Evolutionary conservation across 371 early-diverging fungal species (phyloP), one percentile per base, ranked within the genome.

Genomic region (Chytridium lagenaria): DNA sequence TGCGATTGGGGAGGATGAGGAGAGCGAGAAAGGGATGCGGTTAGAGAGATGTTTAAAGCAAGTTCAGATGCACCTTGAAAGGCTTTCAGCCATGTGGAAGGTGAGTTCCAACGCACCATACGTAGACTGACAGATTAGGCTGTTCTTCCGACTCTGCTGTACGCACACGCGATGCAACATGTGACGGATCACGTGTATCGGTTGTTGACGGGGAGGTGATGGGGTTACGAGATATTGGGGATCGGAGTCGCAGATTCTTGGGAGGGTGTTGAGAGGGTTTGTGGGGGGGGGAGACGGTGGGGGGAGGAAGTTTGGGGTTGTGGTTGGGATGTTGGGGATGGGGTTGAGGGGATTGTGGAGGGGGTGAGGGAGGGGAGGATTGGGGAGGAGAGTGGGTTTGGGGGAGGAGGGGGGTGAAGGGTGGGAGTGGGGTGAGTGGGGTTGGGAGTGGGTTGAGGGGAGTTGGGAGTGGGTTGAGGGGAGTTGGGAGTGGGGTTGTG

Each of bases 261-360:
- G 69, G 50, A 40, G 23, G 3, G 36, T 23, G n/a, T n/a, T n/a
- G n/a, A n/a, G n/a, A n/a, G n/a, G n/a, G n/a, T n/a, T n/a, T n/a
- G n/a, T n/a, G n/a, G n/a, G 36, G 36, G 30, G 34, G 12, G 37
- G 63, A 63, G 37, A 36, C 31, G 30, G 7, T 37, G 63, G 19
- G 5, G 12, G 3, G 23, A 40, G 1, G 16, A 63, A 68, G 65
- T 90, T 88, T 65, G 85, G 82, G 80, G 67, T 84, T 23, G 34
- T 90, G 26, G 86, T 87, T 28, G 88, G 87, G 52, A 85, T 92
- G 49, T 80, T 92, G 2, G 88, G 90, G 40, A 77, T 89, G 80
- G 84, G 83, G 33, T 85, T 91, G 78, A 87, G 87, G 89, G 90
- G 37, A 90, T 92, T 64, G 87, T 90, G 89, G 85, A 81, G 2